Base-by-base conservation (phyloP, 768 basidiomycete species). In the Inosperma sp. region DNA sequence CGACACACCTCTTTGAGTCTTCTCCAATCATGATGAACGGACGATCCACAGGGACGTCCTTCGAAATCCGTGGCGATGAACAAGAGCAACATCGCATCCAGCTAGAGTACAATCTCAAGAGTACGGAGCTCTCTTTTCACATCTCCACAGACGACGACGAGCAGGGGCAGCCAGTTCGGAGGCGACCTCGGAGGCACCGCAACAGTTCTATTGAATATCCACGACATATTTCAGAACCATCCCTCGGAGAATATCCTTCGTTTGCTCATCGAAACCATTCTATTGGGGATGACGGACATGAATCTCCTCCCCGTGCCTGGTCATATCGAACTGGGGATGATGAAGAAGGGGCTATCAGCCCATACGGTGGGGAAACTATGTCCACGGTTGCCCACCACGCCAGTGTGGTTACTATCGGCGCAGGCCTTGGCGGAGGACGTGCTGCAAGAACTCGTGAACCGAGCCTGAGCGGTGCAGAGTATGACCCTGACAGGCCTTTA, bases 331-430 rank as follows among this genome's bases (percentile, higher is more conserved):
- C 72, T 12, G 71, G 65, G 56, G 79, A 76, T 52, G 81, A 86
- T 49, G 84, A 87, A 4, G 84, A 86, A 10, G 84, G 81, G n/a
- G n/a, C n/a, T 16, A 68, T 84, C 26, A 73, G 78, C 55, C 84
- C 85, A 0, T 88, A 82, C 56, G 79, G 76, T 33, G 82, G 78
- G 17, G 81, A 83, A 51, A 88, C 86, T 0, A 66, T 90, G 52
- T 93, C 89, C 0, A 94, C 93, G 0, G 82, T 81, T 7, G 89
- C 84, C 1, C 93, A 96, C 66, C 93, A 96, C 67, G 92, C 90
- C 21, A 90, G 86, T 56, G 90, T 82, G 2, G 72, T 95, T 46
- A 95, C 93, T 0, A 75, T 96, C 14, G 87, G 79, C 46, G 89
- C 91, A 3, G 93, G 93, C 1, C 76, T 95, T 8, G 83, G 78